A percentile compares a stretch with the other conserved stretches of the same genome.
Conservation (phyloP, 2,329 filamentous ascomycete genomes). For the Calonectria multiphialidica region DNA sequence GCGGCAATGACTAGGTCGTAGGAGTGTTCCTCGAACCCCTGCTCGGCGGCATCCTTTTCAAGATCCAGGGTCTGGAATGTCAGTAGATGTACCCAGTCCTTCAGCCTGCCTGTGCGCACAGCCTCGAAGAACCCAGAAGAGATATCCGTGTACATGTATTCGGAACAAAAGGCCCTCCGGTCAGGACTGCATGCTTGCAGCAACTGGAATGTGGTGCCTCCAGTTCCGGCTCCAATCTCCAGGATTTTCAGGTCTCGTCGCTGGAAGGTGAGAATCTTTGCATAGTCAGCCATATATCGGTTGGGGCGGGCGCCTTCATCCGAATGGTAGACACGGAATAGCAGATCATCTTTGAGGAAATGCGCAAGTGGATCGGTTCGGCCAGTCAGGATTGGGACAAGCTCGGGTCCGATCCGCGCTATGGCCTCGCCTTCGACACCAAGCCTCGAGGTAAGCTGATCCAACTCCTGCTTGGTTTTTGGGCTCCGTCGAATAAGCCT, state of each 20-base stretch:
- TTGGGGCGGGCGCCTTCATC: background rate
- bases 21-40: too few species aligned
- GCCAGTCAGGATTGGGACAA: background rate
- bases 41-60: too few species aligned
- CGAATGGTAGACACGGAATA: background rate
- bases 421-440: background rate
- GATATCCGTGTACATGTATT: background rate
- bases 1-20: too few species aligned
- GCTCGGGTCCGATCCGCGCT: background rate
- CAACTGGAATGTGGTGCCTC: background rate
- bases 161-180: background rate
- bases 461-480: background rate
- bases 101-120: too few species aligned
- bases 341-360: background rate
- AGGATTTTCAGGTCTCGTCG: background rate
- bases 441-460: background rate
- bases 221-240: too few species aligned
- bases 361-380: background rate
- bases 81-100: background rate
- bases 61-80: background rate
- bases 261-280: background rate
- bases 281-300: background rate
- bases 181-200: background rate
- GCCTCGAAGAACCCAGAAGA: too few species aligned
- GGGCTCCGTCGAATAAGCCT: background rate